A percentile compares a stretch with the other conserved stretches of the same genome.
Conservation (phyloP, 176 grass and related monocot genomes). For the Cocos nucifera region DNA sequence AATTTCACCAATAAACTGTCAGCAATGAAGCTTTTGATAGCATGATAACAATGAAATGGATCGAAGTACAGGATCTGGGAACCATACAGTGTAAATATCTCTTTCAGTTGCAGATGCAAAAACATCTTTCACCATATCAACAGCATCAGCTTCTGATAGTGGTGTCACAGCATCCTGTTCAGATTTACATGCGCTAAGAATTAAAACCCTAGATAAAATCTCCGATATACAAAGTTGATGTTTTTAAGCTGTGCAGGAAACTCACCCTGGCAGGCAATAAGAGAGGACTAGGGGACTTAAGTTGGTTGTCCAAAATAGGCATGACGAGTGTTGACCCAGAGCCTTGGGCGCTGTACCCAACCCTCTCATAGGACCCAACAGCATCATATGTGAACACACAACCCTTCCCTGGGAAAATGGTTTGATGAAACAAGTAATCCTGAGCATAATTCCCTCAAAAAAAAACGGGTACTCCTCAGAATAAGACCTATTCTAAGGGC, state of each 20-base stretch:
- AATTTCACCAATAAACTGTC: too few relatives aligned
- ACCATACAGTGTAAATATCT: constrained; percentile 90
- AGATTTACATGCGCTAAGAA: constrained; percentile 5
- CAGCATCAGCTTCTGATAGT: constrained; percentile 67
- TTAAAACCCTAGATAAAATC: not conserved
- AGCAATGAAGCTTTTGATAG: not conserved
- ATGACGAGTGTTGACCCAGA: constrained; percentile 75
- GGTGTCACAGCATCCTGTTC: constrained; percentile 91
- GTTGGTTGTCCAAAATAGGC: constrained; percentile 85
- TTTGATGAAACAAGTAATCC: too few relatives aligned
- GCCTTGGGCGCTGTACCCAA: constrained; percentile 84
- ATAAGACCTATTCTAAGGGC: too few relatives aligned
- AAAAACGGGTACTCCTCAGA: too few relatives aligned
- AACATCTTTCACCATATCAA: constrained; percentile 94
- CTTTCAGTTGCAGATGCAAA: constrained; percentile 98
- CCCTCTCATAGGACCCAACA: constrained; percentile 89
- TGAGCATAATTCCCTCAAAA: too few relatives aligned
- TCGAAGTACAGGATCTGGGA: not conserved
- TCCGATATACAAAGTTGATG: too few relatives aligned
- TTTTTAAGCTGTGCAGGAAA: too few relatives aligned
- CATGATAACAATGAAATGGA: not conserved
- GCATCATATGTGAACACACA: constrained; percentile 93
- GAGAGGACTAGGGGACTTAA: constrained; percentile 84
- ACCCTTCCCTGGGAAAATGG: constrained; percentile 51
- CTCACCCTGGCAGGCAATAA: constrained; percentile 69